These are phyloP conservation scores for Epicoccum sorghinum DNA, from an alignment of 2,329 filamentous ascomycete species.

Conservation along the genomic window DNA sequence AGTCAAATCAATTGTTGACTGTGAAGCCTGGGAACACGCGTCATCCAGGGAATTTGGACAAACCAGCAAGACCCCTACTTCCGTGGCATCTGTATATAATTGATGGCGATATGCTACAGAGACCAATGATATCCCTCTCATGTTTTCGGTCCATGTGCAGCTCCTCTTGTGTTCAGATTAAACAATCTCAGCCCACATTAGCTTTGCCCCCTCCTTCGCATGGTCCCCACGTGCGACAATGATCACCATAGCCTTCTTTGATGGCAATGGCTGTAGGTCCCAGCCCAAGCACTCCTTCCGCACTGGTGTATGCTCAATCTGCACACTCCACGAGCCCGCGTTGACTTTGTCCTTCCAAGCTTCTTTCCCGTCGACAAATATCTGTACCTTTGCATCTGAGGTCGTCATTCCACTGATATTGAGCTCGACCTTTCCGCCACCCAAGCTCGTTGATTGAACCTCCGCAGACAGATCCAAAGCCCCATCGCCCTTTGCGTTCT, in stretches of 20 bases:
- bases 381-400: slow-evolving; percentile 8
- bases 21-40: too few relatives aligned
- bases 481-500: background rate
- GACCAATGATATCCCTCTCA: too few relatives aligned
- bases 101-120: too few relatives aligned
- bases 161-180: background rate
- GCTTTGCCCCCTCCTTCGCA: slow-evolving; percentile 4
- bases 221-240: slow-evolving; percentile 21
- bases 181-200: slow-evolving; percentile 15
- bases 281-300: slow-evolving; percentile 26
- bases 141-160: too few relatives aligned
- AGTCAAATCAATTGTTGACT: too few relatives aligned
- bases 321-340: slow-evolving; percentile 14
- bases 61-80: too few relatives aligned
- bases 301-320: slow-evolving; percentile 11
- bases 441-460: background rate
- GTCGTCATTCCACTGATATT: slow-evolving; percentile 8
- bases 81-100: too few relatives aligned
- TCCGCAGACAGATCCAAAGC: background rate
- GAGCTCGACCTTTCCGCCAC: background rate
- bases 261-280: slow-evolving; percentile 31
- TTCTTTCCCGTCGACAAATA: slow-evolving; percentile 29
- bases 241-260: slow-evolving; percentile 28
- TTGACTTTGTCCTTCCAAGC: background rate
- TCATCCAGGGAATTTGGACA: too few relatives aligned